phyloP scores from a whole-genome alignment of 2,329 filamentous ascomycete species.

The Claviceps quebecensis region DNA sequence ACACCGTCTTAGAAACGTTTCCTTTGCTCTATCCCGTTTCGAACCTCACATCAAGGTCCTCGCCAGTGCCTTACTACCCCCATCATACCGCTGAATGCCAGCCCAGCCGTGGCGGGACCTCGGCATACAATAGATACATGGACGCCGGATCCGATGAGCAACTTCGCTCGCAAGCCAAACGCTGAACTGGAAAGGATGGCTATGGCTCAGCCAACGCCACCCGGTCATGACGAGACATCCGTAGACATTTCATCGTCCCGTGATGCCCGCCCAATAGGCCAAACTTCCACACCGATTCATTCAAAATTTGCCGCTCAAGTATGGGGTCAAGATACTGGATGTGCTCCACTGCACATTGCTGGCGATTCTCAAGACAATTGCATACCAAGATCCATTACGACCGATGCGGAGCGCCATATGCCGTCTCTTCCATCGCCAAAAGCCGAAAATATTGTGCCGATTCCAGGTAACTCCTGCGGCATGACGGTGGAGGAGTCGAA shows the following conservation, averaged over 20 bases:
- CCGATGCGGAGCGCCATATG: slow-evolving; percentile 33
- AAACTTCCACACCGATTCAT: slow-evolving; percentile 47
- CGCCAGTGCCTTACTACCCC: slow-evolving; percentile 18
- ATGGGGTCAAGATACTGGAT: slow-evolving; percentile 35
- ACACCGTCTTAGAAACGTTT: slow-evolving; percentile 34
- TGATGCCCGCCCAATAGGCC: slow-evolving; percentile 20
- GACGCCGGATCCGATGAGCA: slow-evolving; percentile 14
- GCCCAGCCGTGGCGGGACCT: slow-evolving; percentile 22
- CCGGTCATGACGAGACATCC: slow-evolving; percentile 10
- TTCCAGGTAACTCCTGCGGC: slow-evolving; percentile 18
- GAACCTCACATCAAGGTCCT: slow-evolving; percentile 26
- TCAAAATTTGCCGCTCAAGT: slow-evolving; percentile 42
- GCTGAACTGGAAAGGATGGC: slow-evolving; percentile 39
- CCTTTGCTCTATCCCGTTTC: slow-evolving; percentile 37
- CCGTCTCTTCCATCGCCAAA: slow-evolving; percentile 45
- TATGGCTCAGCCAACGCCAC: slow-evolving; percentile 8
- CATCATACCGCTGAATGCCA: slow-evolving; percentile 26
- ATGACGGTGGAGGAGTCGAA: slow-evolving; percentile 16
- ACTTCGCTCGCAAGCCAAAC: slow-evolving; percentile 14
- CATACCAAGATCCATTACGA: slow-evolving; percentile 33
- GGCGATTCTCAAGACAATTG: slow-evolving; percentile 27
- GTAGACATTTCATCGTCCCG: not conserved
- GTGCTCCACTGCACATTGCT: slow-evolving; percentile 22
- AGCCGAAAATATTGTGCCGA: slow-evolving; percentile 38
- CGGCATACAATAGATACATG: slow-evolving; percentile 20